Evolutionary conservation across 1,284 basidiomycete genomes (phyloP), one percentile per base, ranked within the genome.

Genomic region (Tetrapyrgos nigripes): DNA sequence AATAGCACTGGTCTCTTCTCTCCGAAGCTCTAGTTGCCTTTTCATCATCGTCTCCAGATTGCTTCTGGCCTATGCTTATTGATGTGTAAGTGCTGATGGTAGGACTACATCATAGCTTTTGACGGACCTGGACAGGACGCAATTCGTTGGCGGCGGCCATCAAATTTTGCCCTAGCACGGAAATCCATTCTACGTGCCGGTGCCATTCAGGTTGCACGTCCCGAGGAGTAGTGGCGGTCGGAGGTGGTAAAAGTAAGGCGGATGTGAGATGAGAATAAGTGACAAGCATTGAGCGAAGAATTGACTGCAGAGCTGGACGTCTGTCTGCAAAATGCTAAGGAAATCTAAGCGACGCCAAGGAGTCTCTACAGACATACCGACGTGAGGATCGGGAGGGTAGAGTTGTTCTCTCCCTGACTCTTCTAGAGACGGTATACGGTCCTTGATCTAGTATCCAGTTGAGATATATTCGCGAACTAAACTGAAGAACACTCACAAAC

Each of bases 71-170:
- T 91, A 60, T 26, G 24, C 28, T 28, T 31, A 4, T 57, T 48
- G 43, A n/a, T n/a, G n/a, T 53, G 50, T 23, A 43, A 19, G 48
- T 63, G 43, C 50, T 43, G 43, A 48, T 50, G 28, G 35, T 53
- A 21, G 35, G 35, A 49, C 8, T 28, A 46, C 43, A 33, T 47
- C 47, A 47, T 23, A 50, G n/a, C n/a, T n/a, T n/a, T n/a, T n/a
- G n/a, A 21, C 33, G 29, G 37, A 87, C 89, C 79, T 92, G 91
- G 9, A 92, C 87, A 3, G 91, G 91, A n/a, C 90, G 84, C 56
- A 92, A 73, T 65, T 93, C 90, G 64, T 92, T 92, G 29, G 88
- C 89, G 24, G 90, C 88, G 6, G 89, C 90, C 88, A 92, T 91
- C 43, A 92, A 76, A 70, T 93, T 92, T 69, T 90, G 89, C n/a